phyloP scores from a whole-genome alignment of 2,329 filamentous ascomycete genomes.

The Nemania bipapillata region DNA sequence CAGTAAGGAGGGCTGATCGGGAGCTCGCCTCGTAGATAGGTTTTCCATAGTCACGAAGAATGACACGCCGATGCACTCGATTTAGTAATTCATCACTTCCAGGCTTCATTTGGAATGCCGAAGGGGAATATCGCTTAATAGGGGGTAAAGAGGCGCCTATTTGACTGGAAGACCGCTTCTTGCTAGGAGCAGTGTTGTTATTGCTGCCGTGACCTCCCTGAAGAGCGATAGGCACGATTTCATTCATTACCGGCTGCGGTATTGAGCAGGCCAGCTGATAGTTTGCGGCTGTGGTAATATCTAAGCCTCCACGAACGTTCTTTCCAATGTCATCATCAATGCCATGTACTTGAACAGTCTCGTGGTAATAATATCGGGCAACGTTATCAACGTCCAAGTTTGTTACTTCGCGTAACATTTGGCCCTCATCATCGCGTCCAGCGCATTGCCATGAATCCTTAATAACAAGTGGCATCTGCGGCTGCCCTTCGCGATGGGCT shows the following conservation, averaged over 20 bases:
- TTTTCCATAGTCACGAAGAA: slow-evolving; percentile 54
- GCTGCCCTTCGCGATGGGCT: no score
- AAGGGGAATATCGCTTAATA: slow-evolving; percentile 14
- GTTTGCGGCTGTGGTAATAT: slow-evolving; percentile 45
- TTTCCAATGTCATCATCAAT: slow-evolving; percentile 52
- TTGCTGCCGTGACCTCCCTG: no score
- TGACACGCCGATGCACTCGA: slow-evolving; percentile 54
- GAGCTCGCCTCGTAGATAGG: slow-evolving; percentile 54
- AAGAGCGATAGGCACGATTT: no score
- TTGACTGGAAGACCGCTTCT: slow-evolving; percentile 17
- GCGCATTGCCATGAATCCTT: no score
- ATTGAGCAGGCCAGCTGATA: no score
- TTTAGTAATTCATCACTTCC: slow-evolving; percentile 42
- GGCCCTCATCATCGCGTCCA: slow-evolving; percentile 48
- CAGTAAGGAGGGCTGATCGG: slow-evolving; percentile 49
- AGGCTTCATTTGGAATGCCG: neutral
- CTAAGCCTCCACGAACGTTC: slow-evolving; percentile 50
- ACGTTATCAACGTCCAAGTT: slow-evolving; percentile 54
- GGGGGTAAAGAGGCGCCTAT: slow-evolving; percentile 7
- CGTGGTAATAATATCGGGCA: slow-evolving; percentile 57
- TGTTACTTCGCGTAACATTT: slow-evolving; percentile 54
- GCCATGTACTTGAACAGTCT: slow-evolving; percentile 53
- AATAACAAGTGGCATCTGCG: no score
- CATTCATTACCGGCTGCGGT: no score
- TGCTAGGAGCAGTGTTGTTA: no score